Evolutionary conservation across 2,329 filamentous ascomycete genomes (phyloP), one percentile per base, ranked within the genome.

Genomic region (Botryotinia globosa): DNA sequence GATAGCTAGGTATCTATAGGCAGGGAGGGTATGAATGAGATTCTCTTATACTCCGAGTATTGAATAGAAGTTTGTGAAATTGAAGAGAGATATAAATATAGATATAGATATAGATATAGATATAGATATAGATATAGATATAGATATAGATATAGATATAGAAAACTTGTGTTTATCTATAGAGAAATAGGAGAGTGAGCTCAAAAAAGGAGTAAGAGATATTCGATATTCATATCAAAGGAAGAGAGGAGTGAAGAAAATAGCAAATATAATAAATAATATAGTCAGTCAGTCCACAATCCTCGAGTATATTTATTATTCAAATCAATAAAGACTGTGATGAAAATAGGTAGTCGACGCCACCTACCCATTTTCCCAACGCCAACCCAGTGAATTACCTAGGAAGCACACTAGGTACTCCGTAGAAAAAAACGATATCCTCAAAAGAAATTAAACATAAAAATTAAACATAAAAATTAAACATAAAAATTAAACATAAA

Each of bases 381-480:
- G 10, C 44, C 51, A 29, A 54, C 51, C 64, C 25, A 12, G 7
- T 32, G 48, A 54, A 34, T 39, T 51, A n/a, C n/a, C n/a, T n/a
- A 66, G 45, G 51, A 51, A 54, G 45, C 25, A n/a, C 12, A 51
- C 22, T 48, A 61, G 58, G n/a, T n/a, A n/a, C n/a, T n/a, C n/a
- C n/a, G n/a, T n/a, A n/a, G n/a, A n/a, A 25, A 59, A 39, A 61
- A 61, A n/a, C 48, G 58, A 61, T 61, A 39, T 25, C 22, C 48
- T 51, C 48, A 51, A 51, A 51, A 51, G 48, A 51, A 51, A 51
- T 51, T 37, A 39, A 22, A 34, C 22, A 37, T 22, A 25, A 34
- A 61, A 61, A 61, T 61, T 61, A 37, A 61, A 37, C 20, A 61
- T 61, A 25, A 34, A 61, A 61, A 61, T 61, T 61, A 37, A 61